Conservation (phyloP, 1,284 basidiomycete species). For the Sphagnurus paluster region DNA sequence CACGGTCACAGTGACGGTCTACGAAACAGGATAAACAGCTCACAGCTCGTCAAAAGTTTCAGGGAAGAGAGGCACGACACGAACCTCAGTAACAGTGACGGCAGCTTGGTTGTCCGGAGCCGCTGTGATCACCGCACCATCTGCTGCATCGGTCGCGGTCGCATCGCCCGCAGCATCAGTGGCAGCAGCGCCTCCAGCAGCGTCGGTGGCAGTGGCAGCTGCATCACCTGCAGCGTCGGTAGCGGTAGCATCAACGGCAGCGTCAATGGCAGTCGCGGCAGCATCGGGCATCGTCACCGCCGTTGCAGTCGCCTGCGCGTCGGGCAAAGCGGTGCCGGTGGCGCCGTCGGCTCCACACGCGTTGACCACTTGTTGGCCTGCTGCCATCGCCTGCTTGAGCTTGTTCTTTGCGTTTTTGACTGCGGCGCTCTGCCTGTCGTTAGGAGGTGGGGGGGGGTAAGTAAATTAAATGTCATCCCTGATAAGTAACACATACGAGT, state of each 20-base stretch:
- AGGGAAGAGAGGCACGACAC: too few species aligned
- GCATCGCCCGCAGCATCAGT: too few species aligned
- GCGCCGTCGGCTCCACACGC: constrained; percentile 17
- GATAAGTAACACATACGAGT: constrained; percentile 37
- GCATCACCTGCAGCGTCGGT: too few species aligned
- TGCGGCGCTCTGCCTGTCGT: too few species aligned
- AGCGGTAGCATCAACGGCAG: too few species aligned
- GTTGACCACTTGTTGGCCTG: constrained; percentile 18
- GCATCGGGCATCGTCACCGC: constrained; percentile 1
- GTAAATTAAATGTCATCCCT: neutral
- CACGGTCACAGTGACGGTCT: neutral
- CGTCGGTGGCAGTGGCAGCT: too few species aligned
- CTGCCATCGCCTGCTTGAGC: constrained; percentile 18
- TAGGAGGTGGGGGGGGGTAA: neutral
- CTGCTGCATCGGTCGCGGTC: neutral
- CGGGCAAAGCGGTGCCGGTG: neutral
- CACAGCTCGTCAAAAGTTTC: too few species aligned
- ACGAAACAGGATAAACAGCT: too few species aligned
- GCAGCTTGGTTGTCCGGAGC: too few species aligned
- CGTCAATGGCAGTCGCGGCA: neutral
- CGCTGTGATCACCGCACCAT: neutral
- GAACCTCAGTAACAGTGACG: too few species aligned
- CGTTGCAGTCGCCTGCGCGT: constrained; percentile 8
- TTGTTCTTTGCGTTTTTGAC: constrained; percentile 15
- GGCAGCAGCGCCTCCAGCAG: too few species aligned